These are phyloP conservation scores for Metschnikowia matae DNA, from an alignment of 805 yeast genomes.

Conservation along the genomic window DNA sequence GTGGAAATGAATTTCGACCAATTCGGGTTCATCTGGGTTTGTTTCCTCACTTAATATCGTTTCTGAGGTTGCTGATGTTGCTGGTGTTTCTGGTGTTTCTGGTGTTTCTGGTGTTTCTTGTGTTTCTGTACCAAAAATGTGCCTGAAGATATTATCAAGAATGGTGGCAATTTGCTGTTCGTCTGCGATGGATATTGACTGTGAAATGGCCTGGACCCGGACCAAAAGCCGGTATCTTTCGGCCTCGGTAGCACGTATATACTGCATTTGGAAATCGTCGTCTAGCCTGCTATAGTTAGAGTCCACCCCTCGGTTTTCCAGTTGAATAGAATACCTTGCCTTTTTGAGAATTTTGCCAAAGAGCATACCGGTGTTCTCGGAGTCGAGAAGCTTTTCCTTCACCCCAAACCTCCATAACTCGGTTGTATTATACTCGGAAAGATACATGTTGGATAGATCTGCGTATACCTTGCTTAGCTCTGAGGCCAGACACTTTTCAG, in stretches of 20 bases:
- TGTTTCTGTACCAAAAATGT: constrained; percentile 5
- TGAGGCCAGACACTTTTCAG: not conserved
- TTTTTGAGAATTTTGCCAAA: constrained; percentile 13
- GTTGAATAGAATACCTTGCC: constrained; percentile 10
- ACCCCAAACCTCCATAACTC: constrained; percentile 16
- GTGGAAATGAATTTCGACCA: too few relatives aligned
- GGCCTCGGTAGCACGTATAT: constrained; percentile 11
- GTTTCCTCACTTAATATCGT: too few relatives aligned
- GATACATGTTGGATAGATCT: not conserved
- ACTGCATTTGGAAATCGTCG: constrained; percentile 15
- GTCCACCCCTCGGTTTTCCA: constrained; percentile 5
- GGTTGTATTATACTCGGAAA: constrained; percentile 12
- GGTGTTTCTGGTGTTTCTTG: not conserved
- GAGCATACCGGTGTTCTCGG: constrained; percentile 6
- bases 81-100: not conserved
- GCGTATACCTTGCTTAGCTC: not conserved
- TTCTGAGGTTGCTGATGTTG: too few relatives aligned
- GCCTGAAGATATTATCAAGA: constrained; percentile 15
- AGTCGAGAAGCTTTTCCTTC: constrained; percentile 10
- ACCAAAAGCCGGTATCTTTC: constrained; percentile 25
- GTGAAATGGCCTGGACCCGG: constrained; percentile 27
- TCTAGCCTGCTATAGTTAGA: not conserved
- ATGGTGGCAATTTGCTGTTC: constrained; percentile 15
- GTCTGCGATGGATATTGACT: constrained; percentile 24
- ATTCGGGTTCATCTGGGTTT: too few relatives aligned